Evolutionary conservation across 1,284 basidiomycete genomes (phyloP).

Genomic region (Termitomyces sp.): DNA sequence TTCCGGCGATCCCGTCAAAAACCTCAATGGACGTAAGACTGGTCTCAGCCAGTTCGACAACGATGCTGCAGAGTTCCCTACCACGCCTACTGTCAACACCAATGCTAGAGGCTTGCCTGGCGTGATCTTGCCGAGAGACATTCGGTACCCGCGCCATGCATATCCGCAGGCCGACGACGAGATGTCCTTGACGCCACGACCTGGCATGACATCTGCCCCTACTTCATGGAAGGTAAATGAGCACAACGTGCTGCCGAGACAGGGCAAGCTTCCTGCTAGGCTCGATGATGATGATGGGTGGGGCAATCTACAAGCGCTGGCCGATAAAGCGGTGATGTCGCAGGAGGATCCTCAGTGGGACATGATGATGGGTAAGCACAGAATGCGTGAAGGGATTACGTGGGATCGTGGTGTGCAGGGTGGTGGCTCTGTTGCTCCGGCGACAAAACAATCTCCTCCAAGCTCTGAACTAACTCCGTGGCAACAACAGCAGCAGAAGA

Average conservation of each 20-base stretch:
- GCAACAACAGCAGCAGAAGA: slow-evolving; percentile 13
- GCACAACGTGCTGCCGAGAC: neutral
- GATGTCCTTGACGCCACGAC: slow-evolving; percentile 18
- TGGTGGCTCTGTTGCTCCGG: neutral
- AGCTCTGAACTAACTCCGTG: slow-evolving; percentile 10
- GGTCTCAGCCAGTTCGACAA: slow-evolving; percentile 14
- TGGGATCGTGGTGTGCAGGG: neutral
- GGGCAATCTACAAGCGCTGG: neutral
- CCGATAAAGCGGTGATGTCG: neutral
- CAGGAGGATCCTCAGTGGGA: slow-evolving; percentile 3
- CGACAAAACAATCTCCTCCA: slow-evolving; percentile 4
- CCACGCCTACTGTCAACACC: slow-evolving; percentile 11
- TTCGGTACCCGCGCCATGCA: slow-evolving; percentile 3
- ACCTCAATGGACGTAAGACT: slow-evolving; percentile 20
- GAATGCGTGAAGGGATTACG: slow-evolving; percentile 3
- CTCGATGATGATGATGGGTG: slow-evolving; percentile 3
- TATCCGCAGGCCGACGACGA: slow-evolving; percentile 14
- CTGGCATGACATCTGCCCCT: slow-evolving; percentile 1
- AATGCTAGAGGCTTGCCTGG: slow-evolving; percentile 1
- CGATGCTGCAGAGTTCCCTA: slow-evolving; percentile 12
- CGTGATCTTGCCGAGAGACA: slow-evolving; percentile 6
- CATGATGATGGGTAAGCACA: neutral
- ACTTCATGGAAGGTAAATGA: slow-evolving; percentile 4
- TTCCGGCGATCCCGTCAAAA: slow-evolving; percentile 20
- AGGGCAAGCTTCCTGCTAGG: neutral